These are phyloP conservation scores for Papiliotrema nemorosa DNA, from an alignment of 1,284 basidiomycete genomes.

Conservation along the genomic window DNA sequence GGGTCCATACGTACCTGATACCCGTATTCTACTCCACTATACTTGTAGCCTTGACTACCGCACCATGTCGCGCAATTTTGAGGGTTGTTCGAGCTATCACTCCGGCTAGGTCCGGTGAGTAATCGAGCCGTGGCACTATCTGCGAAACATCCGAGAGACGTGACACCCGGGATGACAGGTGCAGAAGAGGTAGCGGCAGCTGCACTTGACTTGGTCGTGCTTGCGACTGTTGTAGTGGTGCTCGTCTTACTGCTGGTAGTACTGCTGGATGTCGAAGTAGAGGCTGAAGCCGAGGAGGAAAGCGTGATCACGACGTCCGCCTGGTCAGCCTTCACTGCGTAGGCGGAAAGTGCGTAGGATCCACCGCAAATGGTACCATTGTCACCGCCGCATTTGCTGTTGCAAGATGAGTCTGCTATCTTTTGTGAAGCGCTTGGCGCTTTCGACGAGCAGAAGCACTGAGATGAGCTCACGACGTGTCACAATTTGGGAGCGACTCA, in stretches of 20 bases:
- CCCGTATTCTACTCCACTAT: constrained; percentile 16
- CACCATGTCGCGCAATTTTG: not conserved
- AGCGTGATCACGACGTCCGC: not conserved
- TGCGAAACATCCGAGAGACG: constrained; percentile 35
- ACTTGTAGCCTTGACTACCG: constrained; percentile 10
- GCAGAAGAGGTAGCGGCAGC: constrained; percentile 4
- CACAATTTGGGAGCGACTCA: constrained; percentile 4
- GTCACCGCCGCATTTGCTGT: not conserved
- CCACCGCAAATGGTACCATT: constrained; percentile 2
- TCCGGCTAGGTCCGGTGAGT: not conserved
- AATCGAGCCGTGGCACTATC: constrained; percentile 25
- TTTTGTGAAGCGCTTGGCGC: not conserved
- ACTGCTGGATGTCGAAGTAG: not conserved
- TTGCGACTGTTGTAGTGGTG: constrained; percentile 4
- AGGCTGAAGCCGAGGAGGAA: not conserved
- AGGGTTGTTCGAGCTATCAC: not conserved
- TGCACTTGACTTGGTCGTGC: constrained; percentile 1
- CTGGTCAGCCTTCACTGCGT: not conserved
- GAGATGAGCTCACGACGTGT: not conserved
- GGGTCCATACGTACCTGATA: not conserved
- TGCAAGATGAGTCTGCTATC: not conserved
- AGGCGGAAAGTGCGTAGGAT: not conserved
- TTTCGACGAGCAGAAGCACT: constrained; percentile 19
- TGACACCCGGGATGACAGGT: constrained; percentile 1
- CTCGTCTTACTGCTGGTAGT: constrained; percentile 5